phyloP scores from a whole-genome alignment of 495 filamentous ascomycete genomes.

The Neohortaea acidophila region DNA sequence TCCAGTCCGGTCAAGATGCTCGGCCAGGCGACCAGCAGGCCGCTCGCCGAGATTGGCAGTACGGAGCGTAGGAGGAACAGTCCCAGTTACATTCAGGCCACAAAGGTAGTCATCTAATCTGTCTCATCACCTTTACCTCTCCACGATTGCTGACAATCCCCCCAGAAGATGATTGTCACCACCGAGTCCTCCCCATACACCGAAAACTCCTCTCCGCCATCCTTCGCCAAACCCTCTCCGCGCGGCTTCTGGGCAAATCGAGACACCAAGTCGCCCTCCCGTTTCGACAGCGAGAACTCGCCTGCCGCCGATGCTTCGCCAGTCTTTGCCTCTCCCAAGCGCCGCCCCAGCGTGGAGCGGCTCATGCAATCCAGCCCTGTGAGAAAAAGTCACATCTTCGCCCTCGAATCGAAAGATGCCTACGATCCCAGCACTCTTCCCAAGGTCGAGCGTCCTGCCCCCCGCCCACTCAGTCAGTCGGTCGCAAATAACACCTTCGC shows the following conservation, averaged over 20 bases:
- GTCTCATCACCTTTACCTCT: conserved; percentile 10
- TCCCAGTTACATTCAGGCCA: conserved; percentile 29
- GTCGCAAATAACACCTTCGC: conserved; percentile 18
- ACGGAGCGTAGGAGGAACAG: conserved; percentile 29
- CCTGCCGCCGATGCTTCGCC: conserved; percentile 34
- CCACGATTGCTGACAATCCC: neutral
- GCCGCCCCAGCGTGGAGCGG: conserved; percentile 81
- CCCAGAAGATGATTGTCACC: conserved; percentile 38
- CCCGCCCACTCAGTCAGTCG: conserved; percentile 37
- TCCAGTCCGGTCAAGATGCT: conserved; percentile 24
- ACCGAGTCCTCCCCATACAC: conserved; percentile 38
- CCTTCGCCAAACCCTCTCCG: conserved; percentile 35
- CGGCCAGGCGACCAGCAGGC: conserved; percentile 16
- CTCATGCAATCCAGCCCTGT: conserved; percentile 86
- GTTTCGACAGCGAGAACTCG: conserved; percentile 52
- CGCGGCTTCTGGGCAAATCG: conserved; percentile 76
- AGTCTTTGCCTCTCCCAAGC: conserved; percentile 46
- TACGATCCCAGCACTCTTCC: conserved; percentile 71
- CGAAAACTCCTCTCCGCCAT: conserved; percentile 8
- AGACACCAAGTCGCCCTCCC: conserved; percentile 43
- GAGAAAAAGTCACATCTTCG: conserved; percentile 92
- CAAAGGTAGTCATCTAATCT: conserved; percentile 21
- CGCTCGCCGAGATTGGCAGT: conserved; percentile 28
- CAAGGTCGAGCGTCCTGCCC: conserved; percentile 52
- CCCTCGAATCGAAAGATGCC: conserved; percentile 72